A percentile compares a stretch with the other conserved stretches of the same genome.
These are phyloP conservation scores for Kurtzmaniella cleridarum DNA, from an alignment of 805 yeast species.

Conservation along the genomic window DNA sequence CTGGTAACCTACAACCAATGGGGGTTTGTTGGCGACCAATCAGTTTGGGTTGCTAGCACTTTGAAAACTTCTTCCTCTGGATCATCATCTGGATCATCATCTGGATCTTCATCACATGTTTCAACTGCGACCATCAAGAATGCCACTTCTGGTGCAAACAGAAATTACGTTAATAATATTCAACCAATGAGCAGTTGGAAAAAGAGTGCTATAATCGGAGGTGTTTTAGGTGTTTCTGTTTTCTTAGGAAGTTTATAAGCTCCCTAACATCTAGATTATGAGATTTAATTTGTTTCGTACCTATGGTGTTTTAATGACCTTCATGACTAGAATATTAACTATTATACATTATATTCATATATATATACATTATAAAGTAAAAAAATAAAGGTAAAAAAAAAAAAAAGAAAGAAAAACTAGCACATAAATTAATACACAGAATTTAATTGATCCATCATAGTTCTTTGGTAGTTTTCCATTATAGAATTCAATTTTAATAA, in stretches of 20 bases:
- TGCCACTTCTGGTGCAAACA: constrained; percentile 15
- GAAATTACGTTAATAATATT: constrained; percentile 10
- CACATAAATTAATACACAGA: constrained; percentile 13
- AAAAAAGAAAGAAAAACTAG: background rate
- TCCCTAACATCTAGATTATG: too few species aligned
- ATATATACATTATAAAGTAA: background rate
- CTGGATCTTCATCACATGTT: constrained; percentile 4
- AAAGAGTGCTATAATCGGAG: constrained; percentile 3
- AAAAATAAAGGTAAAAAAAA: background rate
- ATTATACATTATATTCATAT: too few species aligned
- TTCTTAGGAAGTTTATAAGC: constrained; percentile 7
- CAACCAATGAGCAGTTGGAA: background rate
- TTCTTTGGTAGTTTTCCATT: constrained; percentile 20
- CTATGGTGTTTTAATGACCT: too few species aligned
- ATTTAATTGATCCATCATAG: constrained; percentile 26
- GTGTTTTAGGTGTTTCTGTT: constrained; percentile 12
- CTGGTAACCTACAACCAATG: constrained; percentile 30
- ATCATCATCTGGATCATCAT: constrained; percentile 2
- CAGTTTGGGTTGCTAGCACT: constrained; percentile 24
- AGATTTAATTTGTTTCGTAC: too few species aligned
- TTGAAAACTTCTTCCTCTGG: constrained; percentile 7
- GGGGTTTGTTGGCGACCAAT: constrained; percentile 39
- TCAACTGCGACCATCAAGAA: constrained; percentile 13
- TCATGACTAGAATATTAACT: too few species aligned
- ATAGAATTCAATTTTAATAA: constrained; percentile 23